These are phyloP conservation scores for Massariosphaeria phaeospora DNA, from an alignment of 495 filamentous ascomycete species.

Conservation along the genomic window DNA sequence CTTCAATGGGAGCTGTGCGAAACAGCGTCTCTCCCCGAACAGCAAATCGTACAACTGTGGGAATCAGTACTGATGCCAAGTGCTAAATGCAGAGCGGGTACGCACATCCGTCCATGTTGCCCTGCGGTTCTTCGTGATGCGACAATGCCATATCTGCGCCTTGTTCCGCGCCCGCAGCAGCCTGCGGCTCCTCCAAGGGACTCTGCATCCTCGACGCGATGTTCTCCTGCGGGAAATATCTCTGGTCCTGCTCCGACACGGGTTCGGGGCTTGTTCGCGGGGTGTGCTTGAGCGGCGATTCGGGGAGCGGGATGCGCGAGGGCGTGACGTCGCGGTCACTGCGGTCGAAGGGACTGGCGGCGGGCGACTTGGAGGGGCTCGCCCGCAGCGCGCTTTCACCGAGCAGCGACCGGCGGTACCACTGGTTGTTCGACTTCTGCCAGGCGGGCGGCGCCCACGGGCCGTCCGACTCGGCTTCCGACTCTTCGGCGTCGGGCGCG, in stretches of 20 bases:
- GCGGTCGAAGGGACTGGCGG: conserved; percentile 54
- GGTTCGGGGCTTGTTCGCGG: conserved; percentile 46
- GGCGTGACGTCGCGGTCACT: conserved; percentile 54
- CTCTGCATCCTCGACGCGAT: conserved; percentile 28
- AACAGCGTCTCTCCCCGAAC: conserved; percentile 82
- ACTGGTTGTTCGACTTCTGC: conserved; percentile 52
- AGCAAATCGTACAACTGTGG: conserved; percentile 76
- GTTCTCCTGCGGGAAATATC: conserved; percentile 6
- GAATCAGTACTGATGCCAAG: conserved; percentile 31
- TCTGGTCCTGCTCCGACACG: conserved; percentile 26
- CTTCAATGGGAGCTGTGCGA: conserved; percentile 76
- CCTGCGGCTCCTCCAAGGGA: conserved; percentile 10
- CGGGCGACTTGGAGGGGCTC: conserved; percentile 51
- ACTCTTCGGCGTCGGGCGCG: conserved; percentile 29
- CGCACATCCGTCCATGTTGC: conserved; percentile 53
- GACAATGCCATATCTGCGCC: conserved; percentile 16
- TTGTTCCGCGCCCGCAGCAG: conserved; percentile 15
- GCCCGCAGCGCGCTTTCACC: conserved; percentile 32
- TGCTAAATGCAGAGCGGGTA: conserved; percentile 32
- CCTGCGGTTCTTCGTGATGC: conserved; percentile 34
- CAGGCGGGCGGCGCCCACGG: conserved; percentile 61
- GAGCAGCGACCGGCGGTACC: conserved; percentile 56
- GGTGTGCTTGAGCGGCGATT: conserved; percentile 46
- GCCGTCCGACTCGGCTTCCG: conserved; percentile 42
- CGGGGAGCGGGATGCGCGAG: conserved; percentile 55